phyloP scores from a whole-genome alignment of 768 basidiomycete species.

The Trametes maxima region DNA sequence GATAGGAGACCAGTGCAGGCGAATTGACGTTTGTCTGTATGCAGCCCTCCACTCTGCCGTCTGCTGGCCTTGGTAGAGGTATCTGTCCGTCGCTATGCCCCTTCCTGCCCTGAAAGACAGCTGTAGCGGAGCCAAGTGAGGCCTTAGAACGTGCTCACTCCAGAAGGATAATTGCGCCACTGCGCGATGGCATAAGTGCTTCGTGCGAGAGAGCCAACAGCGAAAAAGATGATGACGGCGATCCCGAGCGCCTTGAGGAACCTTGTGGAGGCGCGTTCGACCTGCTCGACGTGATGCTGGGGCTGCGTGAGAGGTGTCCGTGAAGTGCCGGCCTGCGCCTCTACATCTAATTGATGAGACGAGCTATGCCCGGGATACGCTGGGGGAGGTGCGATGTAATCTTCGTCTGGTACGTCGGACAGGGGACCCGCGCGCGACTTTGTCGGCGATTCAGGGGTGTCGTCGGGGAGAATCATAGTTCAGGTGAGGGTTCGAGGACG shows the following conservation, averaged over 20 bases:
- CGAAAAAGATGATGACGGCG: conserved; percentile 23
- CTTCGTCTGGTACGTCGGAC: conserved; percentile 7
- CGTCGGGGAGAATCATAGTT: conserved; percentile 32
- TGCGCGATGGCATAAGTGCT: conserved; percentile 11
- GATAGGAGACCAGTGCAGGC: conserved; percentile 10
- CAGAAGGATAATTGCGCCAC: not conserved
- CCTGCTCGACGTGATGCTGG: conserved; percentile 1
- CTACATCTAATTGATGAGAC: conserved; percentile 1
- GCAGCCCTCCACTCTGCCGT: conserved; percentile 26
- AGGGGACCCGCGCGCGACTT: conserved; percentile 22
- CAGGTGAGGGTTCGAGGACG: not conserved
- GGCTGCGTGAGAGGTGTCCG: conserved; percentile 1
- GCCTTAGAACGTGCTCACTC: not conserved
- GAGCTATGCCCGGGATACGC: conserved; percentile 26
- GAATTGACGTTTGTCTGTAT: not conserved
- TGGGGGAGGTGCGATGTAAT: conserved; percentile 21
- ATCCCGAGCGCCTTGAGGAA: conserved; percentile 28
- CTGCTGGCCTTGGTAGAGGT: not conserved
- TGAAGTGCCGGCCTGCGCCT: not conserved
- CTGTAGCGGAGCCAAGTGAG: too few relatives aligned
- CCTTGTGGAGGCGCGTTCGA: conserved; percentile 15
- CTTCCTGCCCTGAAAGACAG: too few relatives aligned
- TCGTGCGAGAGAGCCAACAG: conserved; percentile 11
- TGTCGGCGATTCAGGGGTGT: conserved; percentile 26
- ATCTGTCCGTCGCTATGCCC: not conserved